phyloP scores from a whole-genome alignment of 805 yeast genomes.

The Sugiyamaella qingdaonensis region DNA sequence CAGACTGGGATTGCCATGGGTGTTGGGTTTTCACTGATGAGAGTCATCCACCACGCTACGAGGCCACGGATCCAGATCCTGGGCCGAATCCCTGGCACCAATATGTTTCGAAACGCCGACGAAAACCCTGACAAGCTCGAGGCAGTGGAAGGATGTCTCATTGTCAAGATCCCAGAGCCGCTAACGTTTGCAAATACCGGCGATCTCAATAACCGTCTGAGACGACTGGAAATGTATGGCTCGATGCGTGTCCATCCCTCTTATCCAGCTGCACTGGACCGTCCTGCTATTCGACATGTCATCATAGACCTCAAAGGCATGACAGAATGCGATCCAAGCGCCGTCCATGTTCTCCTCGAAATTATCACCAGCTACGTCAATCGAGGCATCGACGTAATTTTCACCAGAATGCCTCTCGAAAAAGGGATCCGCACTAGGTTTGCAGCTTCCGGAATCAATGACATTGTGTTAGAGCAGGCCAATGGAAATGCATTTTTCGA shows the following conservation, averaged over 20 bases:
- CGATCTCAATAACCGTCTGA: conserved; percentile 62
- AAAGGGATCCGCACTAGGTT: conserved; percentile 47
- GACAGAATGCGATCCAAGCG: conserved; percentile 75
- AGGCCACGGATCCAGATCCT: conserved; percentile 79
- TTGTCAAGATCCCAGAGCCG: conserved; percentile 83
- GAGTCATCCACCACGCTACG: conserved; percentile 78
- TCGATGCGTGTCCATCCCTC: conserved; percentile 75
- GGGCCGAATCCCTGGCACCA: conserved; percentile 60
- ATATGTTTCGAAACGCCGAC: conserved; percentile 68
- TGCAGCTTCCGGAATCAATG: conserved; percentile 51
- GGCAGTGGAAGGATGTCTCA: conserved; percentile 64
- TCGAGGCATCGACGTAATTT: conserved; percentile 54
- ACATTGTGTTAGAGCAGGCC: conserved; percentile 30
- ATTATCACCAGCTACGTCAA: conserved; percentile 51
- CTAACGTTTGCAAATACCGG: conserved; percentile 81
- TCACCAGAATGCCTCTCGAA: conserved; percentile 56
- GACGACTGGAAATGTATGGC: conserved; percentile 72
- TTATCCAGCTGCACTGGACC: conserved; percentile 47
- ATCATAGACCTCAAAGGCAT: conserved; percentile 78
- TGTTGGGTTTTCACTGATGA: conserved; percentile 67
- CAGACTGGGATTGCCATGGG: conserved; percentile 92
- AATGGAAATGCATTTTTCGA: conserved; percentile 38
- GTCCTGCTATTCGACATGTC: conserved; percentile 49
- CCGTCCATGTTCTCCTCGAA: conserved; percentile 65
- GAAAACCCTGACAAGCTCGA: conserved; percentile 43